These are phyloP conservation scores for Lachancea waltii DNA, from an alignment of 805 yeast species.

Conservation along the genomic window DNA sequence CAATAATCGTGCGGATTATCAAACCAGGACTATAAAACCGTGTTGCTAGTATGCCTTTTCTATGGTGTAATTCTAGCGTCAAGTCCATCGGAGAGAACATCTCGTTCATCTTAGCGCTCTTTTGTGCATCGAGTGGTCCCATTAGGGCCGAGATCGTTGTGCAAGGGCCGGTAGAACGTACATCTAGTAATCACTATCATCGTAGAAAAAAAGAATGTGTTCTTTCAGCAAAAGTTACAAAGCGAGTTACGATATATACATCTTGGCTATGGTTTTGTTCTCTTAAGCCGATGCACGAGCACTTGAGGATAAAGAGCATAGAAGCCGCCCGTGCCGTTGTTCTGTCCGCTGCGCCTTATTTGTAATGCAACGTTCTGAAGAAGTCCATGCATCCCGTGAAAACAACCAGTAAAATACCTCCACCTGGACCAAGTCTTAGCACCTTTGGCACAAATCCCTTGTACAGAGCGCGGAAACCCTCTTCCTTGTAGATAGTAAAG, in stretches of 20 bases:
- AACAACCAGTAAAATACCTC: constrained; percentile 96
- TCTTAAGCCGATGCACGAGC: too few relatives aligned
- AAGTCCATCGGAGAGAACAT: constrained; percentile 62
- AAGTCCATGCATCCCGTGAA: constrained; percentile 92
- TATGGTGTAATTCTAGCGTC: constrained; percentile 50
- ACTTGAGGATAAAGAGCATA: too few relatives aligned
- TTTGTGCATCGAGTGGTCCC: constrained; percentile 32
- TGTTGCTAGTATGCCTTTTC: constrained; percentile 50
- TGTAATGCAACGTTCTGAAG: constrained; percentile 46
- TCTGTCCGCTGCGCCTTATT: too few relatives aligned
- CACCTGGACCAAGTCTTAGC: constrained; percentile 97
- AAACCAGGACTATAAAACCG: constrained; percentile 67
- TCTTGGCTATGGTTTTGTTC: too few relatives aligned
- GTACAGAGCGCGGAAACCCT: constrained; percentile 85
- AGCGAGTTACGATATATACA: too few relatives aligned
- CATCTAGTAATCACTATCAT: too few relatives aligned
- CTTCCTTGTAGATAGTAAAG: constrained; percentile 66
- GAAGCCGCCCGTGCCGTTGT: too few relatives aligned
- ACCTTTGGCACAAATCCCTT: constrained; percentile 98
- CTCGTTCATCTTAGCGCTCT: constrained; percentile 66
- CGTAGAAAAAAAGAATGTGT: too few relatives aligned
- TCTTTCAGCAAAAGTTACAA: too few relatives aligned
- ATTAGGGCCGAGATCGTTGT: constrained; percentile 11
- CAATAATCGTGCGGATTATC: constrained; percentile 49
- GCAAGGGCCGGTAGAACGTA: constrained; percentile 69